Evolutionary conservation across 768 basidiomycete genomes (phyloP), one percentile per base, ranked within the genome.

Genomic region (Hysterangium stoloniferum): DNA sequence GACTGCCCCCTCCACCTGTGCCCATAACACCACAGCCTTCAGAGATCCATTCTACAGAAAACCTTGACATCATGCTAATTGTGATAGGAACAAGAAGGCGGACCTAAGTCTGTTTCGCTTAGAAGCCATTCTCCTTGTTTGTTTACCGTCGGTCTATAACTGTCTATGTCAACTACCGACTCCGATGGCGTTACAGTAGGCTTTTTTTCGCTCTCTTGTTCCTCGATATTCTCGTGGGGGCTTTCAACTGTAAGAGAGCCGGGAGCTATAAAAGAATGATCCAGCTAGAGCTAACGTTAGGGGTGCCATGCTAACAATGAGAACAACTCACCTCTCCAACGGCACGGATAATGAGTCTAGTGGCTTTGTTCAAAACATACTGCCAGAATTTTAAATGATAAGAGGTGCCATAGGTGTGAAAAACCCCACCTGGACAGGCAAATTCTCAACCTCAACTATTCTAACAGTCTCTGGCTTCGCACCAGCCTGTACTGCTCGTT

Each of bases 11-110:
- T 25, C 82, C 82, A 2, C 82, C 81, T 15, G 73, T 76, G 0
- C 81, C 82, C 1, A 84, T 66, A 34, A 83, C 68, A 34, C 77
- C 78, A 46, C 80, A 80, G 27, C 82, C 82, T 47, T 78, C 76
- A 22, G 78, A 72, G 40, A 84, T 76, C 68, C 77, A 83, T 48
- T 78, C 63, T 54, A 29, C 8, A 50, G n/a, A n/a, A n/a, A 22
- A 37, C 12, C 6, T n/a, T 8, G 32, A 20, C 24, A 17, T 6
- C 12, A 6, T 3, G 15, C n/a, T 13, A 31, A 12, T 25, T 24
- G 13, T 32, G 36, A 13, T 17, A 42, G 1, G 29, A 3, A 2
- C 8, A 15, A 37, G 11, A 28, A 11, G 6, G 15, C 31, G 2
- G 33, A 34, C 52, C 52, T 20, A 76, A 59, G 55, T 77, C 74